Base-by-base conservation (phyloP, 345 rosid species). In the Gossypium ekmanianum region DNA sequence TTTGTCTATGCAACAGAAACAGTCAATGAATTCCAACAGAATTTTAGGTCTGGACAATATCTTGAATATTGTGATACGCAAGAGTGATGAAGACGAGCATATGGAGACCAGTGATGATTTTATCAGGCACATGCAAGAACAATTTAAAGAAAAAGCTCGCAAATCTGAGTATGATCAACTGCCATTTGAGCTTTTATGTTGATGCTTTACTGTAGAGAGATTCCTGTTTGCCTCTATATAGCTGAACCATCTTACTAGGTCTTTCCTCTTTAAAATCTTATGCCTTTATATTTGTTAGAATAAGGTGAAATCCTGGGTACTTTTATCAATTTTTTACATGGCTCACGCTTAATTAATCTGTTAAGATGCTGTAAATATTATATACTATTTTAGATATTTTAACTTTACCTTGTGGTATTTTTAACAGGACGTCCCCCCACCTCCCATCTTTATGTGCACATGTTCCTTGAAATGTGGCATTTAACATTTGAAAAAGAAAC, bases 21-120 rank as follows among this genome's bases (percentile, higher is more conserved):
- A 88, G 83, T 88, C 97, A 16, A 54, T 83, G 81, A 91, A 87
- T 83, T 85, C 97, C 39, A 95, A 91, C 86, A 85, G 82, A 88
- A 80, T 95, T 83, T 84, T 91, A 73, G 97, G 98, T 78, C 81
- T 95, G 84, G 99, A 95, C 67, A 77, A 86, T 51, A 95, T 95
- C 87, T 86, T 95, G 85, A 95, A 95, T 81, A 91, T 95, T 74
- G 99, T 95, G 81, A 90, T 95, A 76, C 99, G 90, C 59, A 95
- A 93, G 83, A 87, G 93, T 72, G 94, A 88, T 54, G 98, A 91
- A 27, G 98, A 90, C 77, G 84, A 52, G 78, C 79, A 79, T 74
- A 85, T 92, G 97, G 98, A 85, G 87, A 90, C 93, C 69, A 91
- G 98, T 79, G 99, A 95, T 89, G 98, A 91, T 83, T 94, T 93